Evolutionary conservation across 371 early-diverging fungal genomes (phyloP), one percentile per base, ranked within the genome.

Genomic region (Syncephalastrum monosporum): DNA sequence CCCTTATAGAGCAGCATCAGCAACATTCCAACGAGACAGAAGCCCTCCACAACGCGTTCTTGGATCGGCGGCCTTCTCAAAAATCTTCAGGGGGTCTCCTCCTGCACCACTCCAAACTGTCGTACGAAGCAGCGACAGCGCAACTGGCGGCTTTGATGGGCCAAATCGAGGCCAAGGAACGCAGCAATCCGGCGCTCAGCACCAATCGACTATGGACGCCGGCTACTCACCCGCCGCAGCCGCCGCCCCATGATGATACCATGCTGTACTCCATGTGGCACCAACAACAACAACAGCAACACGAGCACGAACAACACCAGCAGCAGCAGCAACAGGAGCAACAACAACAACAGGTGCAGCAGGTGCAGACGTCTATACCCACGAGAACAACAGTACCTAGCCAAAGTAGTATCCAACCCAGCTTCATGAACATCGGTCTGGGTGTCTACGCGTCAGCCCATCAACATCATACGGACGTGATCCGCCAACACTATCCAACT

Each of bases 391-490:
- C 29, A 17, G 47, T 47, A n/a, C 17, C 53, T 33, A 33, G 38
- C 38, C 38, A 33, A 33, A 33, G 38, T 10, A 33, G 38, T 33
- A 33, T 47, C 27, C 71, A 70, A 38, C 45, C 67, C 10, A 59
- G 63, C 3, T 77, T 73, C 42, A 77, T 68, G 64, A 78, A 74
- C 24, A 70, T 78, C 27, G 79, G 79, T 13, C 46, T 78, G 42
- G 79, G 79, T 15, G 73, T 78, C 7, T 78, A 78, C 61, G 79
- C 79, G 15, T 78, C 79, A n/a, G 79, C 79, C 1, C 79, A 78
- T 50, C 79, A 78, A 29, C 79, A 78, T 48, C 79, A 75, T 29
- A 71, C 65, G 21, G 79, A 78, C 64, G 79, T 78, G 1, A 78
- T 78, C 17, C 60, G 70, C n/a, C 75, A 73, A 42, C 79, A 78